phyloP scores from a whole-genome alignment of 768 basidiomycete species.

The Mycena polygramma region DNA sequence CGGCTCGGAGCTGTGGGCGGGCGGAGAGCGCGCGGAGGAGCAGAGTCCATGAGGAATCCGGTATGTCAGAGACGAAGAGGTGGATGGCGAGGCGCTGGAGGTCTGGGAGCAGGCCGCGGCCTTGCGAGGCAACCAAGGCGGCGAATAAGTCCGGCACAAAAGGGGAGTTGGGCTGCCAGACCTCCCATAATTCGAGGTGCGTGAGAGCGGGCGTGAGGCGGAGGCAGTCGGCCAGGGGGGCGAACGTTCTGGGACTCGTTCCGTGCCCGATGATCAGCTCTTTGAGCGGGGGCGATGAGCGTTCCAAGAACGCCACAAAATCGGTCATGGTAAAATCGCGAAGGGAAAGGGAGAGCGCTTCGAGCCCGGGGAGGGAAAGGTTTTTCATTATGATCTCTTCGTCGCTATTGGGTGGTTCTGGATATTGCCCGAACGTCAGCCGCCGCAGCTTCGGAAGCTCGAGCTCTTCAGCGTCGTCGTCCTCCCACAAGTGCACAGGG shows the following conservation, averaged over 20 bases:
- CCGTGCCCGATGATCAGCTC: not conserved
- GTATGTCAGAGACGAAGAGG: not conserved
- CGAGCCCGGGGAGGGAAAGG: slow-evolving; percentile 1
- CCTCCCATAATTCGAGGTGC: not conserved
- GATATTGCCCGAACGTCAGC: not conserved
- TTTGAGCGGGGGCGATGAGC: not conserved
- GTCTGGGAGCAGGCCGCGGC: not conserved
- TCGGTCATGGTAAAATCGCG: not conserved
- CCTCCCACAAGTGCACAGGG: no score
- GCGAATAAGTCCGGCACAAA: not conserved
- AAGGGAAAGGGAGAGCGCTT: not conserved
- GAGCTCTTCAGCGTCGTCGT: not conserved
- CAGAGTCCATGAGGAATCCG: not conserved
- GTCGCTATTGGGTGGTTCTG: not conserved
- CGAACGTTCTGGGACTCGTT: not conserved
- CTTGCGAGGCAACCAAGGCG: not conserved
- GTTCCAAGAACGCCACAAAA: not conserved
- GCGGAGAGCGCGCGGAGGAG: not conserved
- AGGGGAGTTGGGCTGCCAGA: not conserved
- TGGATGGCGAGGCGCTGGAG: not conserved
- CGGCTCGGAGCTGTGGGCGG: not conserved
- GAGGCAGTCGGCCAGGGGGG: not conserved
- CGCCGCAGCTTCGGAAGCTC: not conserved
- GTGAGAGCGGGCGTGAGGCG: not conserved
- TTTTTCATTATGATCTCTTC: not conserved